Evolutionary conservation across 2,329 filamentous ascomycete species (phyloP).

Genomic region (Alternaria hordeiaustralica): DNA sequence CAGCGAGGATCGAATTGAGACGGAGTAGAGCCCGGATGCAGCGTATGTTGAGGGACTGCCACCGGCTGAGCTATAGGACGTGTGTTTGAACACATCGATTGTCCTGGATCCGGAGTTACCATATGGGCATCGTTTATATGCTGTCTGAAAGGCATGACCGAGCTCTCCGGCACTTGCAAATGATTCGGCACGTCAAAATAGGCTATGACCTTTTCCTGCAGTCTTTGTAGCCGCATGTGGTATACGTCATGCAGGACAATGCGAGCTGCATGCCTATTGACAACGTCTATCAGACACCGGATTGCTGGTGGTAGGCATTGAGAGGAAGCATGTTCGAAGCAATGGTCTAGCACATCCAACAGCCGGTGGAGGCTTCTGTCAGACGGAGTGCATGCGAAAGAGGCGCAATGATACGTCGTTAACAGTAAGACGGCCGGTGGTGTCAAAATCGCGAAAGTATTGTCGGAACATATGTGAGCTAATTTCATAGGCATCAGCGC

Average conservation of each 20-base stretch:
- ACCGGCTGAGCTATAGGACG: conserved; percentile 1
- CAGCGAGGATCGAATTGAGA: conserved; percentile 31
- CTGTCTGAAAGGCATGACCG: conserved; percentile 4
- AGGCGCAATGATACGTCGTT: conserved; percentile 33
- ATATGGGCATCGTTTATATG: conserved; percentile 12
- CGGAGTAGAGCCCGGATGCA: conserved; percentile 18
- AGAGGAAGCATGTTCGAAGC: conserved; percentile 23
- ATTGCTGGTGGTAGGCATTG: conserved; percentile 37
- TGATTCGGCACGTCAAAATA: conserved; percentile 16
- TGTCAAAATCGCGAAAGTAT: conserved; percentile 19
- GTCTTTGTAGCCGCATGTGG: conserved; percentile 24
- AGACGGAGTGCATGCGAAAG: conserved; percentile 30
- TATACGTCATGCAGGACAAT: conserved; percentile 19
- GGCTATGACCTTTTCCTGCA: conserved; percentile 19
- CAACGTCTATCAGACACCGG: conserved; percentile 31
- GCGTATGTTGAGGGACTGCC: conserved; percentile 9
- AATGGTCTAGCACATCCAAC: conserved; percentile 35
- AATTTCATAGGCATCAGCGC: conserved; percentile 33
- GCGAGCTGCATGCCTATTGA: conserved; percentile 22
- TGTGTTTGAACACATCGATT: conserved; percentile 14
- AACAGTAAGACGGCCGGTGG: conserved; percentile 39
- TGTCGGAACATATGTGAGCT: conserved; percentile 24
- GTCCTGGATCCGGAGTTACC: conserved; percentile 29
- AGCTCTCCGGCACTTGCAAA: not conserved
- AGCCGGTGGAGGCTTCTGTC: conserved; percentile 24